These are phyloP conservation scores for Crithidia acanthocephali DNA, from an alignment of 208 protist species.

Conservation along the genomic window DNA sequence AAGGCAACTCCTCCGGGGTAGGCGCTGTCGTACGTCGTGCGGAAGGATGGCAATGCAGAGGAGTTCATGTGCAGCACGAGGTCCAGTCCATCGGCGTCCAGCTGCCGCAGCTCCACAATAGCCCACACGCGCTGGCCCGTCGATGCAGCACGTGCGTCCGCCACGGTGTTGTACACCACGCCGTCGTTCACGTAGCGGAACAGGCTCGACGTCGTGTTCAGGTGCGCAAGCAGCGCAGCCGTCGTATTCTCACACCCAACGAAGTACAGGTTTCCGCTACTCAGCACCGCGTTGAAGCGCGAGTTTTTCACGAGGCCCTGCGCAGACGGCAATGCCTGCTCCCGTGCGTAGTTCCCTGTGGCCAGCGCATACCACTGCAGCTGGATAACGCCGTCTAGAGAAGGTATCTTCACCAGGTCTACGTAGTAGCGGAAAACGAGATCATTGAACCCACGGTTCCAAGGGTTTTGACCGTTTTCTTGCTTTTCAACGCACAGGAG, in stretches of 20 bases:
- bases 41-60: constrained; percentile 28
- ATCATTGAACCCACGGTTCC: neutral
- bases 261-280: constrained; percentile 48
- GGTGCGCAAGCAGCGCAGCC: constrained; percentile 31
- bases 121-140: constrained; percentile 14
- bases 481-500: neutral
- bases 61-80: constrained; percentile 45
- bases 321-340: neutral
- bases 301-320: constrained; percentile 30
- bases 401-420: neutral
- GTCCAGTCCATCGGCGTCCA: constrained; percentile 11
- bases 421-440: neutral
- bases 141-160: constrained; percentile 31
- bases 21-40: constrained; percentile 18
- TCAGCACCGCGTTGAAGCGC: constrained; percentile 21
- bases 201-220: constrained; percentile 29
- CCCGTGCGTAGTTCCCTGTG: constrained; percentile 12
- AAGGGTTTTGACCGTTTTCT: neutral
- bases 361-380: constrained; percentile 37
- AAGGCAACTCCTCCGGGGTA: constrained; percentile 47
- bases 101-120: constrained; percentile 17
- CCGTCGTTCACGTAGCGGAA: constrained; percentile 51
- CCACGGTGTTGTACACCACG: constrained; percentile 32
- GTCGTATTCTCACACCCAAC: constrained; percentile 31
- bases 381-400: constrained; percentile 34